Percentiles rank a stretch among this genome's conserved stretches.
phyloP scores from a whole-genome alignment of 441 rosid species.

The Biscutella auriculata region DNA sequence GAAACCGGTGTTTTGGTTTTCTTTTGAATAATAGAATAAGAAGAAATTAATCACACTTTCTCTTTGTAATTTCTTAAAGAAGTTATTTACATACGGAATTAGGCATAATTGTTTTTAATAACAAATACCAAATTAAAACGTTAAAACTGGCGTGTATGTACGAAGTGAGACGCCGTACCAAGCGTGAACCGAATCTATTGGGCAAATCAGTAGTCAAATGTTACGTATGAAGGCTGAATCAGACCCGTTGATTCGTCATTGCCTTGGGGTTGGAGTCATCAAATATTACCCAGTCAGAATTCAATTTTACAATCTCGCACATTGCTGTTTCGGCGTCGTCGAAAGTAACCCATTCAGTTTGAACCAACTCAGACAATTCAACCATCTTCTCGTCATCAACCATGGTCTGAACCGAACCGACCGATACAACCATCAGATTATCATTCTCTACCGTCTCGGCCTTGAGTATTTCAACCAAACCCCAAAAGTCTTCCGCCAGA shows the following conservation, averaged over 20 bases:
- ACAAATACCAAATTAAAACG: background rate
- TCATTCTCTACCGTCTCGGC: background rate
- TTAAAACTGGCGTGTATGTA: background rate
- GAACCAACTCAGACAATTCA: background rate
- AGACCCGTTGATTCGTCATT: background rate
- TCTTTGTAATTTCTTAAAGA: background rate
- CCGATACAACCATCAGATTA: background rate
- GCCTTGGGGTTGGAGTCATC: background rate
- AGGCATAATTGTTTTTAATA: background rate
- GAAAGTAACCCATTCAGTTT: slow-evolving; percentile 15
- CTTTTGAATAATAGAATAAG: background rate
- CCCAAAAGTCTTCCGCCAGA: slow-evolving; percentile 49
- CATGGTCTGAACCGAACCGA: background rate
- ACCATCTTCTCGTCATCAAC: background rate
- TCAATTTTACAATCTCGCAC: background rate
- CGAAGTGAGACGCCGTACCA: background rate
- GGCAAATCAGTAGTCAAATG: background rate
- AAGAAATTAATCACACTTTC: background rate
- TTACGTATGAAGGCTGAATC: background rate
- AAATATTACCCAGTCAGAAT: slow-evolving; percentile 13
- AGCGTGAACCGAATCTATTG: background rate
- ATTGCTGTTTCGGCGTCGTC: background rate
- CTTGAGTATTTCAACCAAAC: slow-evolving; percentile 28
- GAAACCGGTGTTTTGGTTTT: background rate
- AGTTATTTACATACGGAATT: background rate